Conservation (phyloP, 1,284 basidiomycete genomes). For the Golubevia pallescens region DNA sequence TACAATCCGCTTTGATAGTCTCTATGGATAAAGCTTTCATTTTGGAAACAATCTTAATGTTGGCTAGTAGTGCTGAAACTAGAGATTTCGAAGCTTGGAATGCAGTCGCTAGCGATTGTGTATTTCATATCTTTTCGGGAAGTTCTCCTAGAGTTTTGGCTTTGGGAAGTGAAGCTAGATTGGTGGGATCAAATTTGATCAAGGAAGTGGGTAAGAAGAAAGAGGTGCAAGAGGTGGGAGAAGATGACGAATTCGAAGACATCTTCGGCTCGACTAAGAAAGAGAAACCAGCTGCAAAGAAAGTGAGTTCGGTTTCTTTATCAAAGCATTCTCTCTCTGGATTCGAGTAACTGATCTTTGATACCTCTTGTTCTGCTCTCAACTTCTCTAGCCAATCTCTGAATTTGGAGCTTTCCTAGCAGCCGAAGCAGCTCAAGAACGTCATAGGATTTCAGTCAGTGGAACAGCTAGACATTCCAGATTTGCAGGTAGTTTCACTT, state of each 20-base stretch:
- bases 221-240: neutral
- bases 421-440: no score
- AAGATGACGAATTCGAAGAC: neutral
- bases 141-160: neutral
- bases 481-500: constrained; percentile 24
- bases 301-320: neutral
- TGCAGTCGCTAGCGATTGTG: constrained; percentile 48
- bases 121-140: constrained; percentile 57
- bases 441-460: no score
- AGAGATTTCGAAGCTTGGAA: constrained; percentile 50
- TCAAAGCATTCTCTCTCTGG: no score
- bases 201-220: neutral
- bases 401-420: neutral
- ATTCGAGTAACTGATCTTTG: no score
- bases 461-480: neutral
- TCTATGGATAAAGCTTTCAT: constrained; percentile 43
- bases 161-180: neutral
- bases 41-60: constrained; percentile 55
- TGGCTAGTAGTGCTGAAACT: constrained; percentile 51
- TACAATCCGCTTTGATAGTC: constrained; percentile 50
- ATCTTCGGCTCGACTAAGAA: neutral
- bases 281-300: neutral
- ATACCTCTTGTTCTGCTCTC: no score
- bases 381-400: neutral
- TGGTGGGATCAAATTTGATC: neutral